A percentile compares a stretch with the other conserved stretches of the same genome.
These are phyloP conservation scores for Flaveria floridana DNA, from an alignment of 140 eudicot species.

Conservation along the genomic window DNA sequence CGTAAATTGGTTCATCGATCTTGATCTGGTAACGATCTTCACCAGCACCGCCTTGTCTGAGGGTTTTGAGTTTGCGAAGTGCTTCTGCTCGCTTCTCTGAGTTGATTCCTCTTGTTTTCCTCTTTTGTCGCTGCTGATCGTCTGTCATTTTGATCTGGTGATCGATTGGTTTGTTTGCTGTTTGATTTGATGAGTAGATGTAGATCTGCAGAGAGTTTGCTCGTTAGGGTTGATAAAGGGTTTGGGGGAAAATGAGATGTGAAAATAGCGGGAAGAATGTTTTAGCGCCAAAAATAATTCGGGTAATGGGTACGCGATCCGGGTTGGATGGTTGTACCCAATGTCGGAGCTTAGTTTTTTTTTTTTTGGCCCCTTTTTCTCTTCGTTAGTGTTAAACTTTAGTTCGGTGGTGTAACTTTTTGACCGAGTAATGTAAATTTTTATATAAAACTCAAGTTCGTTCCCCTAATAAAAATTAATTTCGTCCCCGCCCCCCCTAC, in stretches of 20 bases:
- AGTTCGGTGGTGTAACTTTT: too few species aligned
- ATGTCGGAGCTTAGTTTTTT: too few species aligned
- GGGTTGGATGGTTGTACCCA: conserved; percentile 6
- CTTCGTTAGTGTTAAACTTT: too few species aligned
- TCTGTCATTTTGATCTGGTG: conserved; percentile 49
- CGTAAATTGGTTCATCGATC: conserved; percentile 76
- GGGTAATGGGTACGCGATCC: background rate
- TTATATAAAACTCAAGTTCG: too few species aligned
- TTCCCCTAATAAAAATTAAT: too few species aligned
- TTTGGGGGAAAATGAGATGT: conserved; percentile 5
- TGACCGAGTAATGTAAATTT: too few species aligned
- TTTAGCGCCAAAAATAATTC: conserved; percentile 34
- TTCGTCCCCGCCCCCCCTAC: too few species aligned
- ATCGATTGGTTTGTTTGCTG: background rate
- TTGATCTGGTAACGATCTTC: conserved; percentile 58
- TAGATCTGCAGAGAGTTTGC: conserved; percentile 26
- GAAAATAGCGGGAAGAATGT: conserved; percentile 33
- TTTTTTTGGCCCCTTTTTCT: too few species aligned
- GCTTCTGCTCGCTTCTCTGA: conserved; percentile 58
- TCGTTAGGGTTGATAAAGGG: conserved; percentile 23
- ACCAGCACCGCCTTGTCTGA: conserved; percentile 56
- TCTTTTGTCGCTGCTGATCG: conserved; percentile 51
- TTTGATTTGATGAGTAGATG: conserved; percentile 22
- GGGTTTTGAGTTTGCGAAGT: conserved; percentile 65
- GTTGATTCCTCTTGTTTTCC: conserved; percentile 48